Base-by-base conservation (phyloP, 352 stramenopile genomes). In the Phytophthora pini region DNA sequence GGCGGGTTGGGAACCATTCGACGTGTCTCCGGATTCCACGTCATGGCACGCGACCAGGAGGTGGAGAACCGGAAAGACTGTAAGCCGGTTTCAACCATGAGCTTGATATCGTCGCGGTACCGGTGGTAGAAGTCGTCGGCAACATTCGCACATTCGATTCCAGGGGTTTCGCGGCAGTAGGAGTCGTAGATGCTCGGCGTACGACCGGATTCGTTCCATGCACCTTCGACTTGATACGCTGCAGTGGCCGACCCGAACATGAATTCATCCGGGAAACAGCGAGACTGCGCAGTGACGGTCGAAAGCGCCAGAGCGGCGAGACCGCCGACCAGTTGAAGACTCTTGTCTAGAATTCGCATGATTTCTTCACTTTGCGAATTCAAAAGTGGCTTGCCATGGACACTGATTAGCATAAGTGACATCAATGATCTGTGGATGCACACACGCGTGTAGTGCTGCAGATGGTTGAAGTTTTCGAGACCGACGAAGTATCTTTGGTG, bases 51-150 rank as follows among this genome's bases (percentile, higher is more conserved):
- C 29, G 88, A 80, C 94, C 93, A 98, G 2, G 89, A 83, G 56
- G 98, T 90, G 15, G 88, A 98, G 70, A 98, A 92, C 6, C 96
- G 86, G 74, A 98, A 98, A 13, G 87, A 82, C 66, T 95, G 89
- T 15, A 99, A 61, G n/a, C 91, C 93, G 46, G 98, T 76, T 39
- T 80, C 64, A 52, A 93, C 87, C 91, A 98, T 98, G 29, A 98
- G 72, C 56, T 87, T 56, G 31, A 99, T 82, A 74, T 98, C 96
- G 36, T 97, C 69, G 27, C 89, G 70, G 68, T 90, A 97, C 36
- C 79, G 76, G 72, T 98, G 84, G 63, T 96, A 98, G 58, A 98
- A 91, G 80, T 98, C 94, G 74, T 90, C 92, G 3, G 90, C 92
- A 9, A 98, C 73, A 61, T 97, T 86, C 9, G 90, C 93, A n/a